Evolutionary conservation across 495 filamentous ascomycete species (phyloP).

Genomic region (Aspergillus biplanus): DNA sequence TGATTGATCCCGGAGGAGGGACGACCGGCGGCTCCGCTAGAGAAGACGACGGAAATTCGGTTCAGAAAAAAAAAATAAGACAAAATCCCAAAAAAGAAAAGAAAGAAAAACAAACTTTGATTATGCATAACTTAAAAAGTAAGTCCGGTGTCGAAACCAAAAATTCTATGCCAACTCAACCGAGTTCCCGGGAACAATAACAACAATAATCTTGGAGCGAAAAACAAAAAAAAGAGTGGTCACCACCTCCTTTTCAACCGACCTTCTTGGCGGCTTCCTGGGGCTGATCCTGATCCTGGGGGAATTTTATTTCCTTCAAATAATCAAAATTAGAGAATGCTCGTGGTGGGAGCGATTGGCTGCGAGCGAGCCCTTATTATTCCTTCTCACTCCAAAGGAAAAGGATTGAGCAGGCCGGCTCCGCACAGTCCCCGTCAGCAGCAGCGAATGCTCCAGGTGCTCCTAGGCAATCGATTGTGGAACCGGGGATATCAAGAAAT

Average conservation of each 20-base stretch:
- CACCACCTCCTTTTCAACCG: neutral
- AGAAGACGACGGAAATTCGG: no score
- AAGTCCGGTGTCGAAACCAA: constrained; percentile 1
- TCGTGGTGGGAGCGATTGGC: constrained; percentile 2
- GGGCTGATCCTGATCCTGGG: constrained; percentile 2
- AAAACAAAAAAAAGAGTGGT: constrained; percentile 3
- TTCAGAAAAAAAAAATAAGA: constrained; percentile 4
- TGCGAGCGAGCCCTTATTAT: neutral
- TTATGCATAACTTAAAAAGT: constrained; percentile 12
- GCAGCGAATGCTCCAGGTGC: neutral
- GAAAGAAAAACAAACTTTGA: constrained; percentile 5
- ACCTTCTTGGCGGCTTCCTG: neutral
- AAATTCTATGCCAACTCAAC: neutral
- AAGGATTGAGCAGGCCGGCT: neutral
- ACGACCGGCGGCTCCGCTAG: no score
- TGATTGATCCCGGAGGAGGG: neutral
- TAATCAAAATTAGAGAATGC: neutral
- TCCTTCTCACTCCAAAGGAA: neutral
- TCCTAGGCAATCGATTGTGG: neutral
- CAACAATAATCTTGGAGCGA: neutral
- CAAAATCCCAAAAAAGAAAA: neutral
- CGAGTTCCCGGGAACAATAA: neutral
- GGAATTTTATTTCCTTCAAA: neutral
- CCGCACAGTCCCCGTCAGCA: neutral
- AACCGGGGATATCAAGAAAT: neutral